phyloP scores from a whole-genome alignment of 2,329 filamentous ascomycete genomes.

The Cercospora zeae-maydis region DNA sequence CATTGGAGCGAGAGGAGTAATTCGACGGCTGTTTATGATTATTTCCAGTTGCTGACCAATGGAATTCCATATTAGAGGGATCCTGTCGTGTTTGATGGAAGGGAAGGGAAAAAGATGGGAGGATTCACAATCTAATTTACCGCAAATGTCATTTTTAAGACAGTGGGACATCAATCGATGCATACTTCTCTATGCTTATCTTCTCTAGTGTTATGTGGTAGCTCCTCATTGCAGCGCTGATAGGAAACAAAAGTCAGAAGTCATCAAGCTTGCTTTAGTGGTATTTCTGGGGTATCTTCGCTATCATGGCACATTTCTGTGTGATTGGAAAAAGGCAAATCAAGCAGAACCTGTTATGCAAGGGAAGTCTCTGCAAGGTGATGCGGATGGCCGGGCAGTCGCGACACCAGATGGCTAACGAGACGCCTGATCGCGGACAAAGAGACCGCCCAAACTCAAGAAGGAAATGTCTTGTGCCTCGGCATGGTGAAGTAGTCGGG shows the following conservation, averaged over 20 bases:
- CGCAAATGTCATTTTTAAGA: no score
- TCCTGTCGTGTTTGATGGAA: background rate
- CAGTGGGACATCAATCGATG: background rate
- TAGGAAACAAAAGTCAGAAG: background rate
- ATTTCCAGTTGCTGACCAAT: constrained; percentile 95
- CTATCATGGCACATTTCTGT: background rate
- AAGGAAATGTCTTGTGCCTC: constrained; percentile 24
- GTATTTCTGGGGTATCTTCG: background rate
- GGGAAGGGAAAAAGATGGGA: background rate
- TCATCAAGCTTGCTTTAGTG: background rate
- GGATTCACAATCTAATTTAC: background rate
- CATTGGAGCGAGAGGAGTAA: constrained; percentile 87
- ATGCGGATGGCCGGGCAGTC: background rate
- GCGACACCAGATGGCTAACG: background rate
- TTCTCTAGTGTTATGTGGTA: background rate
- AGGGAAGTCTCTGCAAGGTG: background rate
- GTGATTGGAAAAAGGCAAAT: background rate
- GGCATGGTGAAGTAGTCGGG: constrained; percentile 31
- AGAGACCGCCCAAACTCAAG: background rate
- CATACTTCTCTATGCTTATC: background rate
- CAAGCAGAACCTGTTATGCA: background rate
- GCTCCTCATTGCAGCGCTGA: background rate
- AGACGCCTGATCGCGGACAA: background rate
- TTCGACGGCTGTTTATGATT: constrained; percentile 92
- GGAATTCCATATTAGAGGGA: constrained; percentile 78